Evolutionary conservation across 1,284 basidiomycete genomes (phyloP).

Genomic region (Cryptococcus hybrid): DNA sequence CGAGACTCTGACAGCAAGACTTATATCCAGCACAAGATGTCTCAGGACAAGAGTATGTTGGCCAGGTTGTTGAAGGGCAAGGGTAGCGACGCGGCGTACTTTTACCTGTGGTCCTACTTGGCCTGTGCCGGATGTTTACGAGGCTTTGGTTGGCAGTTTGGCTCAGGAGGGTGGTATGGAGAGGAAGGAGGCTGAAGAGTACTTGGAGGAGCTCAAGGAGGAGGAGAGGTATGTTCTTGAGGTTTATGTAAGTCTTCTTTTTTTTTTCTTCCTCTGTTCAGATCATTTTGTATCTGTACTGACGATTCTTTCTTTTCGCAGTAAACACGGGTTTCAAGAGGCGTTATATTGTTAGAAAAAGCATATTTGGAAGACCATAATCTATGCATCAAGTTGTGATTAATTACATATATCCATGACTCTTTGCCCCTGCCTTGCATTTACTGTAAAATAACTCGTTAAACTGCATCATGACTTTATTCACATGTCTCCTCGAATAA

Average conservation of each 20-base stretch:
- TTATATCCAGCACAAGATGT: constrained; percentile 99
- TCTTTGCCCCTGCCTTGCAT: background rate
- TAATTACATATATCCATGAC: too few species aligned
- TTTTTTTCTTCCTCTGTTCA: background rate
- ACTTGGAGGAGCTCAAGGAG: constrained; percentile 89
- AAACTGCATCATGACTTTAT: background rate
- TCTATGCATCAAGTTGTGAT: too few species aligned
- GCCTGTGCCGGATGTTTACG: constrained; percentile 97
- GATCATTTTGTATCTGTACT: too few species aligned
- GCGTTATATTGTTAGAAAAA: too few species aligned
- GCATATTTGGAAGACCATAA: too few species aligned
- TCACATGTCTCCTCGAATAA: constrained; percentile 34
- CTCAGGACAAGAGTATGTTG: constrained; percentile 76
- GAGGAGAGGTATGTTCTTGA: constrained; percentile 97
- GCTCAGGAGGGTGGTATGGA: constrained; percentile 68
- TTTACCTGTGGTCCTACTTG: constrained; percentile 96
- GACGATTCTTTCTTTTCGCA: too few species aligned
- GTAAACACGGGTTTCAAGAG: too few species aligned
- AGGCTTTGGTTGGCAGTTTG: constrained; percentile 80
- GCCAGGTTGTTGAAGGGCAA: constrained; percentile 62
- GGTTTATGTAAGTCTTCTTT: constrained; percentile 55
- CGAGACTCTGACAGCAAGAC: constrained; percentile 89
- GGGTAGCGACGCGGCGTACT: constrained; percentile 65
- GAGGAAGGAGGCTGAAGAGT: constrained; percentile 69
- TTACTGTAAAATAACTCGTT: background rate